Evolutionary conservation across 2,329 filamentous ascomycete species (phyloP), one percentile per base, ranked within the genome.

Genomic region (Calonectria naviculata): DNA sequence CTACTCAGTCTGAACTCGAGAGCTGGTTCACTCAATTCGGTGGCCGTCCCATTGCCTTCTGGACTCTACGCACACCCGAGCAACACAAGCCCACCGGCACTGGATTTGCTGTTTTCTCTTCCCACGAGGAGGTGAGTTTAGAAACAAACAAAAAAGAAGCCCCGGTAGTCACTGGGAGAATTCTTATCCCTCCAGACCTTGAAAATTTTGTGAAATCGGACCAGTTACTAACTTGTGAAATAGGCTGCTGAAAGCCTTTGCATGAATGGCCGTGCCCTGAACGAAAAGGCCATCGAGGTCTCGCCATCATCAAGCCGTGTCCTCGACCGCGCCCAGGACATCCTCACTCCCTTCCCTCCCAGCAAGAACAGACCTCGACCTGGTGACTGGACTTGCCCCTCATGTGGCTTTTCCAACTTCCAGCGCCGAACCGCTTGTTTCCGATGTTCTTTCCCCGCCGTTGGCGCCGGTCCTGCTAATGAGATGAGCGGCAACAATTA

Each of bases 21-120:
- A 98, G 95, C 85, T 99, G 97, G 97, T 99, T 98, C 82, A 99
- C 97, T 34, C 97, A 99, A 84, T 99, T 98, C 81, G 97, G 97
- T 74, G 97, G 97, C 61, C 94, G 97, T 49, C 97, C 97, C 34
- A 99, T 99, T 85, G 97, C 97, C 24, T 99, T 99, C 86, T 99
- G 97, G 97, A 99, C 97, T 21, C 89, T 99, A 62, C 94, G 96
- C 73, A 99, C 97, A 17, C 97, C 97, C 4, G 97, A 99, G 84
- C 97, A 98, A 86, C 97, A 98, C 86, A 99, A 99, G 88, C 97
- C 97, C n/a, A 99, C 97, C 12, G 97, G 97, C 49, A 97, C 96
- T 66, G 97, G 97, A 65, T 99, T 99, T 84, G 97, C 97, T 61
- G 96, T 99, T 68, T 99, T 99, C 82, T 98, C 97, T 74, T 98